Evolutionary conservation across 108 stramenopile genomes (phyloP).

Genomic region (Hondaea fermentalgiana): DNA sequence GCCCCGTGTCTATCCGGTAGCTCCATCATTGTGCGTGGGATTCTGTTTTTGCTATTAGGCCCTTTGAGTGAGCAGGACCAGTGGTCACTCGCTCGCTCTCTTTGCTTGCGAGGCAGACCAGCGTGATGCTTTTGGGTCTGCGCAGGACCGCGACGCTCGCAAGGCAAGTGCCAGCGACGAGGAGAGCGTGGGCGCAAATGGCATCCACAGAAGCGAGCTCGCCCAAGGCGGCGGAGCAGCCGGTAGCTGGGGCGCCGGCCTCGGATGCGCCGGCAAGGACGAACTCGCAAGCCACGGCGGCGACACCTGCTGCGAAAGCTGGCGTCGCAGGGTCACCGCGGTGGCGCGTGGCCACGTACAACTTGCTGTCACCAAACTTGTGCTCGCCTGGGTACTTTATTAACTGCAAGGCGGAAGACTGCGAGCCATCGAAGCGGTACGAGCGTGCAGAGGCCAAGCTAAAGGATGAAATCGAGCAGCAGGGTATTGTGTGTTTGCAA

Average conservation of each 20-base stretch:
- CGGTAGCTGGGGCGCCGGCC: not conserved
- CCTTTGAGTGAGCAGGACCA: no score
- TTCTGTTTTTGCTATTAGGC: no score
- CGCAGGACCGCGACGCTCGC: no score
- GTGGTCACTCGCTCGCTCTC: no score
- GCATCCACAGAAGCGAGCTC: no score
- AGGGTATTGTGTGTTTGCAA: constrained; percentile 42
- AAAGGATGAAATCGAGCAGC: not conserved
- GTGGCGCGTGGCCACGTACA: constrained; percentile 27
- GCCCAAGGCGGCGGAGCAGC: no score
- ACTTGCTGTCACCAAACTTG: constrained; percentile 20
- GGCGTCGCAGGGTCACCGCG: not conserved
- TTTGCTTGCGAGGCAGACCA: no score
- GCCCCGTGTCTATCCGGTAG: no score
- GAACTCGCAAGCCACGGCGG: not conserved
- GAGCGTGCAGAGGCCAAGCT: constrained; percentile 19
- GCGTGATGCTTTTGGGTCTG: no score
- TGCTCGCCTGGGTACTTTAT: constrained; percentile 17
- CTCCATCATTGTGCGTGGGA: no score
- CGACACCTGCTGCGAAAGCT: not conserved
- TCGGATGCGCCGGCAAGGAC: not conserved
- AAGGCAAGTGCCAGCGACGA: no score
- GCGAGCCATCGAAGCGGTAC: constrained; percentile 11
- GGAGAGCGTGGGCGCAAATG: no score
- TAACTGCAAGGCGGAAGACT: not conserved